These are phyloP conservation scores for Staphylotrichum longicolle DNA, from an alignment of 495 filamentous ascomycete species.

Conservation along the genomic window DNA sequence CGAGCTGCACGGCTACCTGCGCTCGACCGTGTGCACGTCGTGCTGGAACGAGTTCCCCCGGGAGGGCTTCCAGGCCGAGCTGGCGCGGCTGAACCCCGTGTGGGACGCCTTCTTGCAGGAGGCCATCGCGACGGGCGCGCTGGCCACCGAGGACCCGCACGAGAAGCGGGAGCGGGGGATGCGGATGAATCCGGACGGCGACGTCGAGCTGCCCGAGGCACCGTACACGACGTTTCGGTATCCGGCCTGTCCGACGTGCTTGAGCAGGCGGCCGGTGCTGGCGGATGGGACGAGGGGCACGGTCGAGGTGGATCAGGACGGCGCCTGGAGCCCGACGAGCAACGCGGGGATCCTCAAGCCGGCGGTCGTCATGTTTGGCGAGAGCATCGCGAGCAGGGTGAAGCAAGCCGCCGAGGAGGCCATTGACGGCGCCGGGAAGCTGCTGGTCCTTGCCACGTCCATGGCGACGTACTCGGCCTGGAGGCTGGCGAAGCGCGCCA, in stretches of 20 bases:
- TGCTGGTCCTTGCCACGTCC: conserved; percentile 83
- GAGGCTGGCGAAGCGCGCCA: conserved; percentile 79
- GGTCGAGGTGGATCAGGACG: conserved; percentile 75
- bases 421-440: conserved; percentile 67
- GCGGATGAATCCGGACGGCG: conserved; percentile 88
- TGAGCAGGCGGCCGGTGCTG: conserved; percentile 60
- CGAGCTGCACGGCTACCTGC: conserved; percentile 88
- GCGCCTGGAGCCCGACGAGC: conserved; percentile 69
- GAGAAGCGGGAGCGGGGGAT: conserved; percentile 67
- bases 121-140: conserved; percentile 66
- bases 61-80: conserved; percentile 68
- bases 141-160: conserved; percentile 71
- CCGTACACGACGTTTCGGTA: conserved; percentile 90
- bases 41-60: conserved; percentile 67
- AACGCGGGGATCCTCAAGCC: conserved; percentile 85
- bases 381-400: conserved; percentile 66
- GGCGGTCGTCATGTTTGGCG: conserved; percentile 92
- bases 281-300: conserved; percentile 54
- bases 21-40: conserved; percentile 76
- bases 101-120: conserved; percentile 78
- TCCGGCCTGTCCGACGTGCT: conserved; percentile 80
- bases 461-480: conserved; percentile 94
- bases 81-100: conserved; percentile 76
- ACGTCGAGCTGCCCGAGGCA: conserved; percentile 85
- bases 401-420: conserved; percentile 76